A percentile compares a stretch with the other conserved stretches of the same genome.
phyloP scores from a whole-genome alignment of 208 protist species.

The Trypanosoma lewisi region DNA sequence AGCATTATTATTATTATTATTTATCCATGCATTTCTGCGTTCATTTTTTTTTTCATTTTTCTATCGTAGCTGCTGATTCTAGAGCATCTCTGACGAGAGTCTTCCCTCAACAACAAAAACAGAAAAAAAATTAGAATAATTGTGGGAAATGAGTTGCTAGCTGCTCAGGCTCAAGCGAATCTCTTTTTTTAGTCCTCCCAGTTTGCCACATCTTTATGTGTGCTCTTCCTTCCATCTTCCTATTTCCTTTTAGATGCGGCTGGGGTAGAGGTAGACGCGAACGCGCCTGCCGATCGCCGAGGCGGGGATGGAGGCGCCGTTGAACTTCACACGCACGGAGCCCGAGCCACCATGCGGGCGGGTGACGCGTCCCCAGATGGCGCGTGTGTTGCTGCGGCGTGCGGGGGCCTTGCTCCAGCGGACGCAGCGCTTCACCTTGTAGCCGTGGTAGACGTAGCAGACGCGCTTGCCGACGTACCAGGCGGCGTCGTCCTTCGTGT shows the following conservation, averaged over 20 bases:
- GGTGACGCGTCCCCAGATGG: constrained; percentile 98
- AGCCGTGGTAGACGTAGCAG: constrained; percentile 97
- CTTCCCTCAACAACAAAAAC: not conserved
- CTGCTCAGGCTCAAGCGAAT: constrained; percentile 15
- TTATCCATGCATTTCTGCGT: not conserved
- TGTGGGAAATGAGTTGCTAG: constrained; percentile 25
- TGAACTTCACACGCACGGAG: constrained; percentile 98
- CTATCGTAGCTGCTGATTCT: not conserved
- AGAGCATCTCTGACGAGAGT: not conserved
- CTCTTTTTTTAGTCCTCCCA: constrained; percentile 2
- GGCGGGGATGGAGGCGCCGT: constrained; percentile 91
- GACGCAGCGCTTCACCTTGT: constrained; percentile 92
- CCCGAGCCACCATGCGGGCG: constrained; percentile 97
- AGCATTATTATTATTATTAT: too few relatives aligned
- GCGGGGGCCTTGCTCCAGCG: constrained; percentile 89
- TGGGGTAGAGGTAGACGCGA: constrained; percentile 98
- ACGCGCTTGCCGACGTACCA: constrained; percentile 99
- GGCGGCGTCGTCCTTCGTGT: constrained; percentile 91
- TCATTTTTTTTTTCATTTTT: not conserved
- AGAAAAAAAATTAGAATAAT: constrained; percentile 21
- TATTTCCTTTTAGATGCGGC: constrained; percentile 88
- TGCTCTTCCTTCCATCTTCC: not conserved
- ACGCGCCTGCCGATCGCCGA: constrained; percentile 94
- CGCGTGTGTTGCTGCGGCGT: constrained; percentile 89
- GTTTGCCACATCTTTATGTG: not conserved